Evolutionary conservation across 495 filamentous ascomycete genomes (phyloP), one percentile per base, ranked within the genome.

Genomic region (Podospora pseudocomata): DNA sequence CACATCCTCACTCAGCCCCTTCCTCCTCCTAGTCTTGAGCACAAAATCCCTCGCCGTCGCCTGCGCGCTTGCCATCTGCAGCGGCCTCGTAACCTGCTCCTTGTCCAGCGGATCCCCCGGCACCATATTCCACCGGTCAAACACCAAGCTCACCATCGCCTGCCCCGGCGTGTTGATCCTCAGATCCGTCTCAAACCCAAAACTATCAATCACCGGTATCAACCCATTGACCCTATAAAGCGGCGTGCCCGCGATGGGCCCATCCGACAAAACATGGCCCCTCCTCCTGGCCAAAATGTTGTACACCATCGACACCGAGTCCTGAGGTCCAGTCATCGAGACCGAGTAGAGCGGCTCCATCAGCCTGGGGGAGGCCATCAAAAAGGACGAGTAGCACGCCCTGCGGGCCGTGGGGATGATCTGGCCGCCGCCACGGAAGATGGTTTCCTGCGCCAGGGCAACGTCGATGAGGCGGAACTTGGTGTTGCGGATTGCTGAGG

Each of bases 161-260:
- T 94, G 91, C 55, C 95, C 94, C 77, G 97, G 93, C 0, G 96
- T 98, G 76, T 97, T 93, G 72, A 98, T 98, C 54, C 95, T 83
- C 56, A 98, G 84, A 80, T 99, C 95, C 3, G 95, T 98, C 80
- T 99, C 95, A 78, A 99, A 97, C 6, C 95, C 95, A 75, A 99
- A 99, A 13, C 87, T 91, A 80, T 99, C 95, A 72, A 99, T 96
- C 44, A 99, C 95, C 0, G 95, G 95, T 61, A 99, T 90, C 27
- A 97, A 83, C 2, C 95, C 95, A 67, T 86, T 90, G 32, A 97
- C 93, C 15, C 89, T 87, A 80, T 98, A 98, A 15, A 99, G 85
- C n/a, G 92, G 94, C 0, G 96, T 99, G 7, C 95, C 95, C 4
- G 93, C 93, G 72, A 99, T 92, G 5, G 95, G 94, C 0, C 92